Conservation (phyloP, 202 grass and related monocot species). For the Setaria viridis region DNA sequence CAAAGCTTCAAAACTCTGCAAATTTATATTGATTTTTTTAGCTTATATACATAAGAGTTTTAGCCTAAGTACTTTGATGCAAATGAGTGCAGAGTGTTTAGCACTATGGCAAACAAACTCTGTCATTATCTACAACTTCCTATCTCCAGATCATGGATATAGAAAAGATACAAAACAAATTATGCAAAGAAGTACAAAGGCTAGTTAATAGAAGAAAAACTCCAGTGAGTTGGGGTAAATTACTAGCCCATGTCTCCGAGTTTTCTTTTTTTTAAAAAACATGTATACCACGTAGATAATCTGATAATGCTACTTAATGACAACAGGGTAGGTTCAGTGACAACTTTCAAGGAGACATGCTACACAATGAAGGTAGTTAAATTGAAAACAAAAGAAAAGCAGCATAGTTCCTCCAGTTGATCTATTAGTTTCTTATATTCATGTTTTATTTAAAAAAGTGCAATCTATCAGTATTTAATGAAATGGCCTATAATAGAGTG, state of each 20-base stretch:
- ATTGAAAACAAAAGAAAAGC: background rate
- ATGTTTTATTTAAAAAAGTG: background rate
- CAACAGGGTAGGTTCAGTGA: background rate
- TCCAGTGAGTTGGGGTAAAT: background rate
- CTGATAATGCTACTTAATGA: slow-evolving; percentile 2
- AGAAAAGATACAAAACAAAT: background rate
- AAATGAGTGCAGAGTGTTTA: background rate
- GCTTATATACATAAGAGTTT: background rate
- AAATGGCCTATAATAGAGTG: background rate
- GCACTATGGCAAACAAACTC: background rate
- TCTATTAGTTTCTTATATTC: background rate
- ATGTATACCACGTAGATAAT: background rate
- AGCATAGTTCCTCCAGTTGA: background rate
- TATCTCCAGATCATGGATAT: background rate
- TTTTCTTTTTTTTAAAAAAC: background rate
- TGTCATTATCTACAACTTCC: background rate
- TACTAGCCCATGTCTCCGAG: background rate
- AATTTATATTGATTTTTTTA: slow-evolving; percentile 29
- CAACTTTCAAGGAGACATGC: background rate
- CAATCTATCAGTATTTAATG: background rate
- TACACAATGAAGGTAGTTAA: background rate
- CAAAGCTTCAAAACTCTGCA: slow-evolving; percentile 95
- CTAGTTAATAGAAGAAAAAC: slow-evolving; percentile 1
- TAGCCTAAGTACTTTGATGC: background rate
- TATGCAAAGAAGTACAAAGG: background rate